These are phyloP conservation scores for Suhomyces sp. DNA, from an alignment of 805 yeast species.

Conservation along the genomic window DNA sequence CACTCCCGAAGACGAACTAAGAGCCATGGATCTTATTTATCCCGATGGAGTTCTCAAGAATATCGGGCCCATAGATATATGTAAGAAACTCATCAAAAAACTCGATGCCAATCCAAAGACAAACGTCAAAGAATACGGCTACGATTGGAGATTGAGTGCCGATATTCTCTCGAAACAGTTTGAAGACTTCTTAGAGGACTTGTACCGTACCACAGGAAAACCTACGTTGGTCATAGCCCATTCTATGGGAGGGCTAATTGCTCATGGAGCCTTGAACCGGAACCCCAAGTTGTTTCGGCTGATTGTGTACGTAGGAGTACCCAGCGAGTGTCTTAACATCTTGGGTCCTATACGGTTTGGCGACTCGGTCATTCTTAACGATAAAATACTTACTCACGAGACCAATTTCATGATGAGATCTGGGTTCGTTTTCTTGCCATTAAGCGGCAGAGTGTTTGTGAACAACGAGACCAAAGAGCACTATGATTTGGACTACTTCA, in stretches of 20 bases:
- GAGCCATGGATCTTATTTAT: conserved; percentile 49
- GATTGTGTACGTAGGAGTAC: conserved; percentile 77
- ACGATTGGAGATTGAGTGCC: conserved; percentile 85
- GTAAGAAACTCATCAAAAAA: conserved; percentile 55
- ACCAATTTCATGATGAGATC: conserved; percentile 88
- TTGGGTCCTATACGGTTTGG: conserved; percentile 83
- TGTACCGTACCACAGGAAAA: conserved; percentile 48
- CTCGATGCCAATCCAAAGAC: conserved; percentile 55
- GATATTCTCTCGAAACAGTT: conserved; percentile 54
- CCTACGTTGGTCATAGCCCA: conserved; percentile 78
- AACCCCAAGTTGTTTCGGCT: conserved; percentile 71
- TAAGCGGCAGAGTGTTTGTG: conserved; percentile 69
- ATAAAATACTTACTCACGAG: conserved; percentile 72
- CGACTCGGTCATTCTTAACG: conserved; percentile 73
- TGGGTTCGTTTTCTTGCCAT: conserved; percentile 74
- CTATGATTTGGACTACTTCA: conserved; percentile 70
- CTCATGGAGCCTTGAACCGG: conserved; percentile 72
- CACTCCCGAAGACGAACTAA: conserved; percentile 60
- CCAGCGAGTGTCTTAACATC: conserved; percentile 79
- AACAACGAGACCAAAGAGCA: conserved; percentile 56
- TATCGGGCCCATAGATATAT: conserved; percentile 84
- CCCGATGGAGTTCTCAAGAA: conserved; percentile 79
- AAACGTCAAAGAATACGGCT: conserved; percentile 73
- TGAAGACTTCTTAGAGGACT: conserved; percentile 41
- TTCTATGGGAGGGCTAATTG: conserved; percentile 90